Evolutionary conservation across 495 filamentous ascomycete species (phyloP).

Genomic region (Tuber melanosporum): DNA sequence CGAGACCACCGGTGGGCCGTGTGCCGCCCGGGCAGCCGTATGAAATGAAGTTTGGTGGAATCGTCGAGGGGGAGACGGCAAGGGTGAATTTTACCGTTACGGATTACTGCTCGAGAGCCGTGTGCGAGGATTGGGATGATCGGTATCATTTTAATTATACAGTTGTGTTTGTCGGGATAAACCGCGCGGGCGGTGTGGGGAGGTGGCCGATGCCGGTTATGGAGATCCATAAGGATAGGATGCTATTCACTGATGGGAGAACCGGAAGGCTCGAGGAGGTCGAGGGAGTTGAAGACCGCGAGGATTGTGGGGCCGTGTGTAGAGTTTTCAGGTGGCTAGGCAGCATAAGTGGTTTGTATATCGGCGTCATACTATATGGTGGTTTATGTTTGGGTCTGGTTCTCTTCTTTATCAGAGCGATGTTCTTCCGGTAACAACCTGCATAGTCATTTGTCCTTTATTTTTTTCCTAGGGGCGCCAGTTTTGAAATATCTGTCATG

Average conservation of each 20-base stretch:
- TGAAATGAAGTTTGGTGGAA: background rate
- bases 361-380: background rate
- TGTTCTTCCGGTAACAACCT: background rate
- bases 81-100: slow-evolving; percentile 1
- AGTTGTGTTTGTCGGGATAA: background rate
- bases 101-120: background rate
- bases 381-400: background rate
- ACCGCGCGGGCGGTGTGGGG: background rate
- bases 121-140: background rate
- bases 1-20: background rate
- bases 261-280: background rate
- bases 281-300: background rate
- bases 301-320: background rate
- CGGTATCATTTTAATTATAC: slow-evolving; percentile 6
- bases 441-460: background rate
- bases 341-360: background rate
- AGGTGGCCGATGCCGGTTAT: background rate
- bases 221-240: background rate
- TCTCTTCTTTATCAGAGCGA: background rate
- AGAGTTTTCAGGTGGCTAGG: background rate
- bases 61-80: background rate
- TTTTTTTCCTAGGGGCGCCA: background rate
- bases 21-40: background rate
- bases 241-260: slow-evolving; percentile 1
- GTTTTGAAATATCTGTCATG: background rate